Evolutionary conservation across 371 early-diverging fungal genomes (phyloP).

Genomic region (Phascolomyces articulosus): DNA sequence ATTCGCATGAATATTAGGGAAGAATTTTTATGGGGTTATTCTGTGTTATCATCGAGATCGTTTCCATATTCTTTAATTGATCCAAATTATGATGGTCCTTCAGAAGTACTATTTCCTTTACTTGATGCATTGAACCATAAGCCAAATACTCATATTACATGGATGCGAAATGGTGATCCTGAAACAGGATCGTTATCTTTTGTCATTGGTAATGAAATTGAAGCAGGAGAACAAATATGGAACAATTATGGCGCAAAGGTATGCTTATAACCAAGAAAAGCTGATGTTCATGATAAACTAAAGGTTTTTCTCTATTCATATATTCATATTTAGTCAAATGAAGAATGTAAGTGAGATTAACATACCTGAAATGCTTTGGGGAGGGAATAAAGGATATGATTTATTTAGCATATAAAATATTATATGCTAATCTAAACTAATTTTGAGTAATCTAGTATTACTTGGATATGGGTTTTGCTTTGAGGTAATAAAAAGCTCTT

Average conservation of each 20-base stretch:
- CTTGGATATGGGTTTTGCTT: constrained; percentile 71
- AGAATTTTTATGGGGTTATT: constrained; percentile 63
- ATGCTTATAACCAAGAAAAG: not conserved
- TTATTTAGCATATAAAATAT: constrained; percentile 26
- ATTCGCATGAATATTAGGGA: too few relatives aligned
- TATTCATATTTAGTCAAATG: constrained; percentile 54
- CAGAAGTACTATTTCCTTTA: constrained; percentile 59
- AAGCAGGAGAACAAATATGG: constrained; percentile 52
- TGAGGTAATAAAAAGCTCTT: constrained; percentile 34
- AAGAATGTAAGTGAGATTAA: constrained; percentile 74
- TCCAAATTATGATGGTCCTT: constrained; percentile 23
- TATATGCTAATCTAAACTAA: not conserved
- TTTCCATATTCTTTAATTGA: constrained; percentile 59
- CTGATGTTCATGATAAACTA: too few relatives aligned
- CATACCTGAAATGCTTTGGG: too few relatives aligned
- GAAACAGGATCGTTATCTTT: constrained; percentile 38
- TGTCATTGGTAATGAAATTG: constrained; percentile 33
- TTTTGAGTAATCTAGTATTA: constrained; percentile 32
- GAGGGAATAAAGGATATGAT: too few relatives aligned
- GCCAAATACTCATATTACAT: constrained; percentile 55
- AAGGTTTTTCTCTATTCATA: too few relatives aligned
- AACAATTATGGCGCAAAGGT: constrained; percentile 77
- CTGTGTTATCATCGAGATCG: constrained; percentile 59
- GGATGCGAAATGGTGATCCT: constrained; percentile 37
- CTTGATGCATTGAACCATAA: constrained; percentile 63